phyloP scores from a whole-genome alignment of 2,329 filamentous ascomycete genomes.

The Onygenales sp. region DNA sequence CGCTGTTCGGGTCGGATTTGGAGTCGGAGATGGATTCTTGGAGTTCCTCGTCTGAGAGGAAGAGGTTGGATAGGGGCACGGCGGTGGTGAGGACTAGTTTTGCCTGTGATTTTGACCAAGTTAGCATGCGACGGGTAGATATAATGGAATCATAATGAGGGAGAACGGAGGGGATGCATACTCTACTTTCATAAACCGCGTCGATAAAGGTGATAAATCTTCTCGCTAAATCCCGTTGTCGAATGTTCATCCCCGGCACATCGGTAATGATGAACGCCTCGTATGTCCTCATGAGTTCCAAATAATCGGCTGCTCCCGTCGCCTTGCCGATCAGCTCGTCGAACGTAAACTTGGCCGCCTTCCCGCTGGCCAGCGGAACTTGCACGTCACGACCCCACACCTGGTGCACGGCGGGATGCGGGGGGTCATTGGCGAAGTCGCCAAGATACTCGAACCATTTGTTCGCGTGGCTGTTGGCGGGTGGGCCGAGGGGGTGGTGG shows the following conservation, averaged over 20 bases:
- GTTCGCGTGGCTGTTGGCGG: slow-evolving; percentile 70
- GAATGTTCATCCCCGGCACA: slow-evolving; percentile 82
- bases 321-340: slow-evolving; percentile 81
- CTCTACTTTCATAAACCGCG: slow-evolving; percentile 73
- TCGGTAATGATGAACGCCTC: slow-evolving; percentile 88
- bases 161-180: slow-evolving; percentile 20
- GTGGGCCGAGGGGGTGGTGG: slow-evolving; percentile 72
- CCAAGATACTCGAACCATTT: slow-evolving; percentile 96
- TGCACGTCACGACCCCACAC: slow-evolving; percentile 90
- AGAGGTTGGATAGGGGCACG: slow-evolving; percentile 75
- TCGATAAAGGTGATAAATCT: slow-evolving; percentile 98
- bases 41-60: slow-evolving; percentile 65
- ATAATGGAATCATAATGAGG: neutral
- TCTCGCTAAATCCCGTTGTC: slow-evolving; percentile 75
- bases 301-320: slow-evolving; percentile 87
- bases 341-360: slow-evolving; percentile 85
- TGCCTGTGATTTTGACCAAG: slow-evolving; percentile 47
- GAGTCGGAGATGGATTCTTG: slow-evolving; percentile 45
- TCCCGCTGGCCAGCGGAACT: slow-evolving; percentile 79
- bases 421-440: slow-evolving; percentile 64
- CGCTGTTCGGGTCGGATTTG: slow-evolving; percentile 18
- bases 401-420: slow-evolving; percentile 66
- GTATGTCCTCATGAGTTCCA: slow-evolving; percentile 83
- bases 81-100: slow-evolving; percentile 90
- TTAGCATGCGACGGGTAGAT: neutral